Base-by-base conservation (phyloP, 2,329 filamentous ascomycete species). In the Aspergillus pseudotamarii region DNA sequence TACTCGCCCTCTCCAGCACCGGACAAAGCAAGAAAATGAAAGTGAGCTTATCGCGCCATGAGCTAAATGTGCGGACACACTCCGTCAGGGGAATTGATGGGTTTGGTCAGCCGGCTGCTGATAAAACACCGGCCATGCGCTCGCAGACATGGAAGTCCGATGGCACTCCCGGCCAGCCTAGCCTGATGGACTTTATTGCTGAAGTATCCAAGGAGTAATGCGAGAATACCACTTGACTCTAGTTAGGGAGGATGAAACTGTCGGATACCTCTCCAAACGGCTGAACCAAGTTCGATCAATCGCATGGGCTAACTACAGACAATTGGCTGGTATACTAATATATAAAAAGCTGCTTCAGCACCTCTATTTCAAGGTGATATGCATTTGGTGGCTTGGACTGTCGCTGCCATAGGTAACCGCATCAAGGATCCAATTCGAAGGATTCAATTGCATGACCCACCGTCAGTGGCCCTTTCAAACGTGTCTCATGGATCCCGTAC, bases 11-110 rank as follows among this genome's bases (percentile, higher is more conserved):
- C 11, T 67, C 67, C 6, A 55, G 63, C 12, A 58, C 64, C 2
- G 68, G 67, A 14, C 68, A 67, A 16, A 68, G 69, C 57, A 76
- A 69, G 53, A 79, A 77, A 65, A 69, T 79, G 65, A 73, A 70
- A 26, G 64, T 79, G 28, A 62, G 60, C 11, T 55, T 79, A 10
- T 70, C 71, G 9, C 71, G 69, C 19, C 60, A 73, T 11, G 69
- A 71, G 34, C 50, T 79, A 26, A 67, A 60, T 3, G 50, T 76
- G 2, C 64, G 69, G 16, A 68, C 66, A 8, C 71, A 69, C 55
- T 54, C 66, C 1, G 59, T 71, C 12, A 63, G 56, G 16, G 66
- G 62, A 12, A 59, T 65, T 10, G 70, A 73, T 10, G 67, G 65
- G 0, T 57, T 69, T 21, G 62, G 65, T 5, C 65, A 64, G 21